Evolutionary conservation across 2,329 filamentous ascomycete species (phyloP).

Genomic region (Furcasterigmium furcatum): DNA sequence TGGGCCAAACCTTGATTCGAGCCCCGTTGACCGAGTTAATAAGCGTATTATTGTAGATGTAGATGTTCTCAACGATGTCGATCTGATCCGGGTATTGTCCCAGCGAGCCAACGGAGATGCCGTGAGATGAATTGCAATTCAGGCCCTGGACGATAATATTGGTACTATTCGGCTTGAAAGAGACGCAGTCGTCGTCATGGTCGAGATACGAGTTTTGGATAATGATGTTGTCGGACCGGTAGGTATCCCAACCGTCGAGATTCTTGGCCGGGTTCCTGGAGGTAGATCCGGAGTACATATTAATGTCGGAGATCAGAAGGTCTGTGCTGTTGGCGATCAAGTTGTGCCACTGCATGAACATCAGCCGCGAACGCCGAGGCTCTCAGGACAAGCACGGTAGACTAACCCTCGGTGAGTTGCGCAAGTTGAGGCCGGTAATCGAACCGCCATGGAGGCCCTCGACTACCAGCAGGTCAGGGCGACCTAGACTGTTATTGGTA

Average conservation of each 20-base stretch:
- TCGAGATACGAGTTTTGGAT: slow-evolving; percentile 64
- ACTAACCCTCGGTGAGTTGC: slow-evolving; percentile 56
- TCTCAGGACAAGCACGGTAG: no score
- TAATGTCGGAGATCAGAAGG: slow-evolving; percentile 60
- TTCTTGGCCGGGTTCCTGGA: slow-evolving; percentile 40
- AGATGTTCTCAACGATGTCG: slow-evolving; percentile 67
- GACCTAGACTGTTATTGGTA: no score
- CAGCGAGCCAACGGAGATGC: slow-evolving; percentile 69
- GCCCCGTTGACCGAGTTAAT: slow-evolving; percentile 61
- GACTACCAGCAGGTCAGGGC: slow-evolving; percentile 54
- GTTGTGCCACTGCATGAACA: slow-evolving; percentile 46
- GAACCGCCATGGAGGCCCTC: slow-evolving; percentile 53
- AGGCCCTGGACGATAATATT: slow-evolving; percentile 66
- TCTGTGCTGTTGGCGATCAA: slow-evolving; percentile 63
- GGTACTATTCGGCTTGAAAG: slow-evolving; percentile 72
- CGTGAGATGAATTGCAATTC: slow-evolving; percentile 66
- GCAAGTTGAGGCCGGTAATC: slow-evolving; percentile 57
- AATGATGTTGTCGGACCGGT: slow-evolving; percentile 57
- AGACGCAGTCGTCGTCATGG: slow-evolving; percentile 69
- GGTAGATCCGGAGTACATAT: slow-evolving; percentile 34
- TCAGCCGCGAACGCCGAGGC: no score
- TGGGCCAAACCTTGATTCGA: slow-evolving; percentile 73
- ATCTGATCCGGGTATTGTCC: slow-evolving; percentile 63
- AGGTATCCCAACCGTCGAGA: slow-evolving; percentile 63
- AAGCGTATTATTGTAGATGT: slow-evolving; percentile 59